Evolutionary conservation across 1,139 yeast genomes (phyloP), one percentile per base, ranked within the genome.

Genomic region (Taphrina communis): DNA sequence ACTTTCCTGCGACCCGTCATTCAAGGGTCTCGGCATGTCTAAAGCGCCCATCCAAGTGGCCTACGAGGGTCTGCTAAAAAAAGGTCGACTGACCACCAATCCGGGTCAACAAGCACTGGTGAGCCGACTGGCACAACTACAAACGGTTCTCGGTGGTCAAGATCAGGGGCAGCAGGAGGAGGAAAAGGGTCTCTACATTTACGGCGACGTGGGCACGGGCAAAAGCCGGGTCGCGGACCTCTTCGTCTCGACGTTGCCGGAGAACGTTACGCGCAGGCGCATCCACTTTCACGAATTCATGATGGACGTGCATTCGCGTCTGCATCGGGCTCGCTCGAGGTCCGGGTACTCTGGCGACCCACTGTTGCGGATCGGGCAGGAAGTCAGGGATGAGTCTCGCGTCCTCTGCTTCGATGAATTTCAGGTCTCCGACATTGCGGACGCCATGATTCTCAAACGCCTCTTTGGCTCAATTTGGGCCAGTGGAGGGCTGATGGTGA

Each of bases 151-250:
- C 7, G 8, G 36, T 14, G 39, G 19, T 4, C 42, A 17, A 11
- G 38, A 25, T 14, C 19, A 51, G 51, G n/a, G 21, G 6, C 50
- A 51, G 17, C 59, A 62, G 35, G 42, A 31, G 3, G 66, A 62
- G 36, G 42, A 31, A 2, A 82, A 84, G 73, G 99, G 99, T 1
- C 88, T 94, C 17, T 94, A 94, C 77, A 82, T 94, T 35, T 94
- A 90, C 78, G 99, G 99, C 25, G 98, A 94, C 78, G 99, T 94
- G 58, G 99, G 99, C 3, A 92, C 98, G 79, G 99, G 99, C 11
- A 94, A 94, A 77, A 94, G 99, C 6, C 93, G 94, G 97, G 82
- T 94, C 73, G 93, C 94, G 97, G 99, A 94, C 78, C 82, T 94
- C 74, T 94, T 94, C 75, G 94, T 92, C 78, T 52, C 69, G n/a